Base-by-base conservation (phyloP, 2,329 filamentous ascomycete genomes). In the Diaporthe batatas region DNA sequence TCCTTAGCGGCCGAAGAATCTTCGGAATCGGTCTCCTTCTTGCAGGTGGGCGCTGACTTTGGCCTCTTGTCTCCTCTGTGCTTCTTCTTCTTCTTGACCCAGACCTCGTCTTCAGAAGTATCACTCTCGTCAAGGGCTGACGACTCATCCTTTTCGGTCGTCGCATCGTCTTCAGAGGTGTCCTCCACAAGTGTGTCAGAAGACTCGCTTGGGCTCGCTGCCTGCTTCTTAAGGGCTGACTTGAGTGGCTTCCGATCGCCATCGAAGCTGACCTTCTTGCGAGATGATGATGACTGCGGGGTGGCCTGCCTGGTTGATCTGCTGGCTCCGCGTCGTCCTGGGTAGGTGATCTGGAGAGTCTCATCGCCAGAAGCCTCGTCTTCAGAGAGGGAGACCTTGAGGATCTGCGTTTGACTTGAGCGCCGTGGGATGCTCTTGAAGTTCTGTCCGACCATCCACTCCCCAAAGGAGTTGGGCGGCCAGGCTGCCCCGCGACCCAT, bases 311-410 rank as follows among this genome's bases (percentile, higher is more conserved):
- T 68, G 36, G 62, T 32, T 32, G 54, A 32, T 68, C 74, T 51
- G 58, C 57, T 53, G 57, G 47, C 25, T 44, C 72, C 73, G 21
- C 80, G 77, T 6, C 80, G 79, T 68, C 86, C 84, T 1, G 87
- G 87, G 68, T 87, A 87, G 1, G 85, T 86, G 49, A 90, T 78
- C 23, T 79, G 82, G 69, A 89, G 78, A 3, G 82, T 84, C 68
- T 90, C 87, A 34, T 83, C 81, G 10, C 85, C 83, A n/a, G 82
- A 83, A 71, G 88, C 86, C 55, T 89, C 87, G 74, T 90, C 87
- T 14, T 87, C 88, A 18, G 83, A 81, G 1, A 88, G 77, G 68
- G 85, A 81, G 42, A 88, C 77, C 29, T 77, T 82, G 72, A 86
- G 76, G 14, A 84, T 78, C 23, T 80, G 79, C 59, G 39, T 75